phyloP scores from a whole-genome alignment of 2,329 filamentous ascomycete genomes.

The Scedosporium minutisporum region DNA sequence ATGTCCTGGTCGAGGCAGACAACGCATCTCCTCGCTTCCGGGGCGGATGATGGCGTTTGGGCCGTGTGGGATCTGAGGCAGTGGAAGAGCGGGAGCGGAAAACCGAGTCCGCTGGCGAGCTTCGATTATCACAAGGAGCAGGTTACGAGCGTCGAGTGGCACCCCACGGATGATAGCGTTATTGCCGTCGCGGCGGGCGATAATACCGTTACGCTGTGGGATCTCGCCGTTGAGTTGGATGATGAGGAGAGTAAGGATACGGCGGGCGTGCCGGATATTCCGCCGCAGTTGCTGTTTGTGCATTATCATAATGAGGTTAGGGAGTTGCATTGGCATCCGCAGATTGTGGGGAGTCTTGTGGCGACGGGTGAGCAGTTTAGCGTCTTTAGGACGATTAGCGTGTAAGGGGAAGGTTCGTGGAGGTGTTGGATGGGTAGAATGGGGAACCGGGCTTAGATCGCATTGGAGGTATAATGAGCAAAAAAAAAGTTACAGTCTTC shows the following conservation, averaged over 20 bases:
- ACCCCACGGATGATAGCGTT: conserved; percentile 93
- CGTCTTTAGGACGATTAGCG: conserved; percentile 75
- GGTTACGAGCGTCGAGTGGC: conserved; percentile 94
- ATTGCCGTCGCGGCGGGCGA: conserved; percentile 86
- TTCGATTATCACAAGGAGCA: conserved; percentile 96
- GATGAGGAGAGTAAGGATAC: conserved; percentile 93
- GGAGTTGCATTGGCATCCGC: conserved; percentile 94
- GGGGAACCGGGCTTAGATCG: neutral
- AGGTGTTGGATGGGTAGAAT: neutral
- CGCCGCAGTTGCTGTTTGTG: conserved; percentile 89
- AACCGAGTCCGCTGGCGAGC: conserved; percentile 75
- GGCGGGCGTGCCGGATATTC: conserved; percentile 78
- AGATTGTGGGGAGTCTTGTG: conserved; percentile 83
- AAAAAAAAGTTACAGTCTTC: neutral
- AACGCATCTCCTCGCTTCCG: conserved; percentile 79
- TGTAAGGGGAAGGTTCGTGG: conserved; percentile 34
- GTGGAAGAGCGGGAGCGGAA: conserved; percentile 62
- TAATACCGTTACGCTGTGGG: conserved; percentile 92
- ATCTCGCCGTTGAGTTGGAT: conserved; percentile 90
- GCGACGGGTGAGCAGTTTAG: conserved; percentile 87
- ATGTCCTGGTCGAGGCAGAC: conserved; percentile 91
- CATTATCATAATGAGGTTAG: conserved; percentile 94
- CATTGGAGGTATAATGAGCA: neutral
- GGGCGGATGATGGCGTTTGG: conserved; percentile 89
- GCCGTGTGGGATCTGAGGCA: conserved; percentile 92